Base-by-base conservation (phyloP, 352 stramenopile species). In the Pythium folliculosum region DNA sequence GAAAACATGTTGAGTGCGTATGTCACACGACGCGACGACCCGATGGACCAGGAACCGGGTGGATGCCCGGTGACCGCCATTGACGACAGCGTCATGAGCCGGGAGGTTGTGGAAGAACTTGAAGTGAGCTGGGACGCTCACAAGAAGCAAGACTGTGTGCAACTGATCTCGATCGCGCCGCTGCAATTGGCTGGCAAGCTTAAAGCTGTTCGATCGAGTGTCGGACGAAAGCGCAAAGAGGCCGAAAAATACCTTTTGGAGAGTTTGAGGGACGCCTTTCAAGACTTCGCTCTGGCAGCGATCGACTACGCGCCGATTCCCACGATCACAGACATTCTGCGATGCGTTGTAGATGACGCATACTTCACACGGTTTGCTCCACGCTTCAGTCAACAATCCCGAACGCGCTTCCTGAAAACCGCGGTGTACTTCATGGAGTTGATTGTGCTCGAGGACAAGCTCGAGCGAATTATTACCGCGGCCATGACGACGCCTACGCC, bases 391-490 rank as follows among this genome's bases (percentile, higher is more conserved):
- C 27, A 57, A 3, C 53, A 30, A 49, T 47, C 27, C 19, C 53
- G 53, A 6, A 37, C 19, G 54, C 38, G 12, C 3, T 62, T 62
- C 25, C 22, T 19, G 5, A 51, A 37, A 25, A 27, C 27, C 9
- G 51, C 51, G n/a, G 2, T 37, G 32, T 17, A 17, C 12, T 58
- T 45, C 13, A 47, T 58, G 23, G 75, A 86, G 53, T 54, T 94
- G 0, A 92, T 84, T 45, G 84, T 96, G 0, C 65, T 90, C 5
- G 82, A 94, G 73, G 84, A 95, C 57, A 93, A 89, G 37, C 40
- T 90, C 2, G 60, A 76, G 37, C 70, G 81, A 22, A 25, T 92
- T 0, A 30, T 63, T 13, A 21, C 87, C 30, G 57, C 87, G 0
- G 72, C 50, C 4, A 19, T 43, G 27, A 22, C 50, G 17, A 44